Conservation (phyloP, 371 early-diverging fungal species). For the Entomophthora muscae region DNA sequence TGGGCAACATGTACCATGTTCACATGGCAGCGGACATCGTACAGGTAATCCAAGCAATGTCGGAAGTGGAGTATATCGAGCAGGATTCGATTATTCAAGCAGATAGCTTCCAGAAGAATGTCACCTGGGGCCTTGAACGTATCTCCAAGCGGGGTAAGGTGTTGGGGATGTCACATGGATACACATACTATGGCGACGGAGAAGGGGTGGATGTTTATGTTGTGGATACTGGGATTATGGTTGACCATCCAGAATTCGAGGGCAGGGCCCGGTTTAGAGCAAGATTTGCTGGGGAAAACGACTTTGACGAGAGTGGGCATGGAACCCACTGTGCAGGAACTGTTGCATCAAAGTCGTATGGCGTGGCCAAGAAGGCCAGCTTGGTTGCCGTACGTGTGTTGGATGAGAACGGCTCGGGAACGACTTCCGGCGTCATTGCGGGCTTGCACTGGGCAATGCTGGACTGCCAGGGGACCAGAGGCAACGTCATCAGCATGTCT, state of each 20-base stretch:
- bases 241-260: too few relatives aligned
- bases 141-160: too few relatives aligned
- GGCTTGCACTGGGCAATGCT: constrained; percentile 48
- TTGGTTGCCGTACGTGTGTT: constrained; percentile 76
- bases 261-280: constrained; percentile 64
- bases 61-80: constrained; percentile 65
- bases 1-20: too few relatives aligned
- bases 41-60: too few relatives aligned
- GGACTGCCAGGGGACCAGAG: constrained; percentile 16
- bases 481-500: constrained; percentile 33
- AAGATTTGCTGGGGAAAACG: constrained; percentile 50
- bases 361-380: constrained; percentile 75
- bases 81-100: constrained; percentile 67
- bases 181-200: constrained; percentile 26
- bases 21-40: too few relatives aligned
- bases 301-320: constrained; percentile 16
- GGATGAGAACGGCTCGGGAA: constrained; percentile 40
- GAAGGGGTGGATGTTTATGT: too few relatives aligned
- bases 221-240: too few relatives aligned
- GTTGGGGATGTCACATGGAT: too few relatives aligned
- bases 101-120: constrained; percentile 40
- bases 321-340: too few relatives aligned
- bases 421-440: constrained; percentile 40
- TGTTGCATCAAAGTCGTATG: constrained; percentile 49
- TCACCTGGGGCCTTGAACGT: constrained; percentile 91